phyloP scores from a whole-genome alignment of 352 stramenopile species.

The Thalassiosira pacifica region DNA sequence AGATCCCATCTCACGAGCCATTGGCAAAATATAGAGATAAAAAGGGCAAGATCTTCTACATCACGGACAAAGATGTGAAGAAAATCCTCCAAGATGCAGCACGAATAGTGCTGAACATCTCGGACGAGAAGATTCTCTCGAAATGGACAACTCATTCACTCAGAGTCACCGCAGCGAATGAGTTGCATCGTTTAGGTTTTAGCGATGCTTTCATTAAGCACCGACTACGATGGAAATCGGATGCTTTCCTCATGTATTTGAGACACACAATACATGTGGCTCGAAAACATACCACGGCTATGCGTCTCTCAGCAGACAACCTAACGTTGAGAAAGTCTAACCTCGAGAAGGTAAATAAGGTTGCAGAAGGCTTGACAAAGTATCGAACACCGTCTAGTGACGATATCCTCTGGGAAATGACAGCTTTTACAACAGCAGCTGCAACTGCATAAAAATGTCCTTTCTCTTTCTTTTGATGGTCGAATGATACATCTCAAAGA shows the following conservation, averaged over 20 bases:
- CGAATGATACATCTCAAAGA: not conserved
- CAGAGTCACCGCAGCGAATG: conserved; percentile 26
- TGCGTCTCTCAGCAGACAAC: not conserved
- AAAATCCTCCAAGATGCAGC: not conserved
- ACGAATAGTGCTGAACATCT: not conserved
- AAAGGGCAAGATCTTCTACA: not conserved
- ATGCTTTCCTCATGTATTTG: conserved; percentile 29
- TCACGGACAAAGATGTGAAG: conserved; percentile 14
- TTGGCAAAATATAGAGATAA: conserved; percentile 5
- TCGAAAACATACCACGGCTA: not conserved
- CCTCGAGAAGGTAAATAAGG: not conserved
- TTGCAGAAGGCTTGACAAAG: not conserved
- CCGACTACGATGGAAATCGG: conserved; percentile 12
- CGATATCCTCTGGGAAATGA: conserved; percentile 17
- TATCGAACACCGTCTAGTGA: not conserved
- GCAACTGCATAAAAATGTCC: not conserved
- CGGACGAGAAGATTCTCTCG: not conserved
- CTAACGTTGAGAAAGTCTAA: not conserved
- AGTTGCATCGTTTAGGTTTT: conserved; percentile 15
- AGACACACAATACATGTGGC: conserved; percentile 20
- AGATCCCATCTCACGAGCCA: not conserved
- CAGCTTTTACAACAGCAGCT: too few species aligned
- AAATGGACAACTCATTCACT: conserved; percentile 23
- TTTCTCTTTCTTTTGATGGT: too few species aligned
- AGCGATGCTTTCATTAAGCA: conserved; percentile 28